These are phyloP conservation scores for Violaceomyces palustris DNA, from an alignment of 1,284 basidiomycete genomes.

Conservation along the genomic window DNA sequence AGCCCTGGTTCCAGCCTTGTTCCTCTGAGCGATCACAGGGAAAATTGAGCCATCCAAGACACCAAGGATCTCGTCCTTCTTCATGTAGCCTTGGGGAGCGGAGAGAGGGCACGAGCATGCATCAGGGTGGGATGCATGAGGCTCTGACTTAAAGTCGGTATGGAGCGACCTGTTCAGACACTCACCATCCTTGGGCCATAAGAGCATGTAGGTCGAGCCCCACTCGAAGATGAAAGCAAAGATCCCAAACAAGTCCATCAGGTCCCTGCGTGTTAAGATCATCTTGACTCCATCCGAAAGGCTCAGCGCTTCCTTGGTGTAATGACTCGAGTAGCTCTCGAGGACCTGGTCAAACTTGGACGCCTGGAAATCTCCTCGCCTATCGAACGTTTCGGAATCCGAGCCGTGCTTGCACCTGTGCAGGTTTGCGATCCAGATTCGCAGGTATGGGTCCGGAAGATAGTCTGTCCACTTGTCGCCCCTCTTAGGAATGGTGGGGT, in stretches of 20 bases:
- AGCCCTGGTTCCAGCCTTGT: constrained; percentile 13
- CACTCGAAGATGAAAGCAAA: constrained; percentile 38
- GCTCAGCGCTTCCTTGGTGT: constrained; percentile 27
- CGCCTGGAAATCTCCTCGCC: constrained; percentile 27
- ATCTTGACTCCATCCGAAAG: constrained; percentile 29
- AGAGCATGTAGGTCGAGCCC: constrained; percentile 31
- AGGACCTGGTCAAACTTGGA: constrained; percentile 19
- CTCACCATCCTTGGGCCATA: constrained; percentile 35
- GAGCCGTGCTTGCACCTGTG: constrained; percentile 58
- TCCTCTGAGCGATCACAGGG: constrained; percentile 27
- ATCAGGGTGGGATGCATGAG: not conserved
- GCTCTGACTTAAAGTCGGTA: not conserved
- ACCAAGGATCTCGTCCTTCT: constrained; percentile 35
- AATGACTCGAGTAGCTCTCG: constrained; percentile 26
- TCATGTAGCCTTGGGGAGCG: constrained; percentile 25
- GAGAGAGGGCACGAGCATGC: not conserved
- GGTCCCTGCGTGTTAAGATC: constrained; percentile 22
- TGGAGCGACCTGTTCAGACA: not conserved
- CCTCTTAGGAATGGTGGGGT: constrained; percentile 24
- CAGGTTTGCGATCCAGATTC: constrained; percentile 56
- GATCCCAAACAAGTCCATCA: constrained; percentile 34
- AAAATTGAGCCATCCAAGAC: constrained; percentile 35
- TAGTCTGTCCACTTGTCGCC: constrained; percentile 8
- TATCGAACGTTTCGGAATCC: constrained; percentile 57
- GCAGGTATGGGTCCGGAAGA: constrained; percentile 56